Percentiles rank a stretch among this genome's conserved stretches.
Conservation (phyloP, 371 early-diverging fungal species). For the Gilbertella persicaria region DNA sequence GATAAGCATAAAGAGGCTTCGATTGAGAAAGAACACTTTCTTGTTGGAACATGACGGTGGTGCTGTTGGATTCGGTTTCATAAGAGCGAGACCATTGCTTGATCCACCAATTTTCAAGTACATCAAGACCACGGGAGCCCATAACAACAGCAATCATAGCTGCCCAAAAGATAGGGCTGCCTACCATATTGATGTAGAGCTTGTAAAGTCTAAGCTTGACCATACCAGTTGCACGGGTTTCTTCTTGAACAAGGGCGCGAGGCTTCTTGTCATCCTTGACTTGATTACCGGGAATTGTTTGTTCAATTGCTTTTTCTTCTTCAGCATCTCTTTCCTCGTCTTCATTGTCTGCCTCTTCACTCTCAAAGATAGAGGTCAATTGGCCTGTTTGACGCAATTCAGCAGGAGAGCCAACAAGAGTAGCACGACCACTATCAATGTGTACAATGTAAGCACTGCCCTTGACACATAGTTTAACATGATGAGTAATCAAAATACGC, state of each 20-base stretch:
- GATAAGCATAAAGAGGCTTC: slow-evolving; percentile 14
- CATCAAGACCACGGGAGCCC: slow-evolving; percentile 51
- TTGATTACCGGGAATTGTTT: slow-evolving; percentile 8
- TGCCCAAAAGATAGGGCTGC: slow-evolving; percentile 55
- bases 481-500: slow-evolving; percentile 83
- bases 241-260: slow-evolving; percentile 38
- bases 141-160: slow-evolving; percentile 36
- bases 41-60: slow-evolving; percentile 5
- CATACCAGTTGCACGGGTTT: slow-evolving; percentile 53
- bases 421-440: slow-evolving; percentile 62
- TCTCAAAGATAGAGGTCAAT: slow-evolving; percentile 42
- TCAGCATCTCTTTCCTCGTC: slow-evolving; percentile 10
- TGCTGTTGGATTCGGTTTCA: slow-evolving; percentile 1
- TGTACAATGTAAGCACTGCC: slow-evolving; percentile 69
- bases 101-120: slow-evolving; percentile 57
- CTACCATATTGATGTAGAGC: slow-evolving; percentile 51
- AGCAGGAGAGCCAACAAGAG: slow-evolving; percentile 42
- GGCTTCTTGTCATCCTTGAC: slow-evolving; percentile 20
- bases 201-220: slow-evolving; percentile 52
- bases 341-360: slow-evolving; percentile 28
- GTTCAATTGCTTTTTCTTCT: slow-evolving; percentile 27
- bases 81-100: slow-evolving; percentile 58
- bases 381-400: slow-evolving; percentile 53
- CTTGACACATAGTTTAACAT: slow-evolving; percentile 67
- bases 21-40: slow-evolving; percentile 19